Evolutionary conservation across 2,329 filamentous ascomycete species (phyloP), one percentile per base, ranked within the genome.

Genomic region (Grosmannia serpens): DNA sequence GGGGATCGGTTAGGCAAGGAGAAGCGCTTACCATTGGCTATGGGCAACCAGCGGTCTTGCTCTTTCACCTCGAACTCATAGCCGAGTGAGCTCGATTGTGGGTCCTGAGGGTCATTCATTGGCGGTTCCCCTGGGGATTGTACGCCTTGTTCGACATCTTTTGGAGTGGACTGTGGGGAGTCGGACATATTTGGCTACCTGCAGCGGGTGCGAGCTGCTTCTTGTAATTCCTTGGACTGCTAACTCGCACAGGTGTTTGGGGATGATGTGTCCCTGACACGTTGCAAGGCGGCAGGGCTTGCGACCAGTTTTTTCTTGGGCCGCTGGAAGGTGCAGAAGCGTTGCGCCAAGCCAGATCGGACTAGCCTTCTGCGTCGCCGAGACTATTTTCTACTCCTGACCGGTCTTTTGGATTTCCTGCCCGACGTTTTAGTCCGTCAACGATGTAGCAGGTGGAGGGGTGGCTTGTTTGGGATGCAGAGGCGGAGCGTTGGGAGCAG

Each of bases 11-110:
- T 9, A 24, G n/a, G n/a, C 11, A 11, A 53, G 50, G 24, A 51
- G 50, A 11, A 3, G 29, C 31, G 94, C 94, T 83, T 83, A 99
- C 94, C 94, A 91, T 99, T 99, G 78, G 94, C 94, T 83, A 99
- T 99, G 73, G 94, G 94, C 73, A 99, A 84, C 94, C 94, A 99
- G 81, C 94, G 82, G 77, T 99, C 94, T 77, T 99, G 94, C 77
- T 99, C 94, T 82, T 97, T 97, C 75, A 97, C 92, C 77, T 97
- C 92, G 73, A 96, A 96, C 78, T 97, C 92, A 72, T 90, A 90
- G 75, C 79, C 85, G 75, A 87, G 81, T 73, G 82, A 86, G 74
- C 81, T 81, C 73, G 81, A 80, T 78, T 90, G 87, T 85, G 84
- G 82, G 77, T 89, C 86, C 75, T 86, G 83, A 77, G 81, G 78